Base-by-base conservation (phyloP, 805 yeast species). In the Pichia phayaonensis region DNA sequence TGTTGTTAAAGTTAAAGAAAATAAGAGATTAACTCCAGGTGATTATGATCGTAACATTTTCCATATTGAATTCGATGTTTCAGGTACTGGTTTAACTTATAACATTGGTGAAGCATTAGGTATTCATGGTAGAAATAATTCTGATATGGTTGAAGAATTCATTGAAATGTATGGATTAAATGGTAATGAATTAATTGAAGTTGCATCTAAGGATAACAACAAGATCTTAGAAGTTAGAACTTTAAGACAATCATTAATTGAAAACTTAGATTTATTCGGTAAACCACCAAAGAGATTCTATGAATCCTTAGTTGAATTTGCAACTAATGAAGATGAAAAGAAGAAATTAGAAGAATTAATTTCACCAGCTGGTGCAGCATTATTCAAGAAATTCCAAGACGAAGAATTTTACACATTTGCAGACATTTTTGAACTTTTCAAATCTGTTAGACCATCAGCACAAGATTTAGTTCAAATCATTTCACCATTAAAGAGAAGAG, bases 71-170 rank as follows among this genome's bases (percentile, higher is more conserved):
- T 89, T 92, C 59, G 98, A 92, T 65, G 79, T 84, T 63, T 70
- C 90, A 44, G 95, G 95, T 48, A 90, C 97, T 38, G 97, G 95
- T 24, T 74, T 92, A 64, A 87, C 81, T 46, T 92, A 92, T 66
- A 94, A 84, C 56, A 89, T 92, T 63, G 98, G 98, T 66, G 98
- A 92, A 74, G 97, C 98, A 21, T 79, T 92, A 54, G 98, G 98
- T 62, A 80, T 92, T 53, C 97, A 92, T 62, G 97, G 96, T 45
- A 83, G 92, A 63, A 92, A 92, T 72, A 77, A 81, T 59, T 65
- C 74, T 40, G 76, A 71, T 18, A 76, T 72, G 39, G 96, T 90
- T 48, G 77, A 73, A 43, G 75, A 76, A 56, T 92, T 92, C 69
- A 75, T 92, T 59, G 60, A 72, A 21, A 75, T 72, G 62, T 92